Evolutionary conservation across 371 early-diverging fungal species (phyloP).

Genomic region (Syncephalastrum sp.): DNA sequence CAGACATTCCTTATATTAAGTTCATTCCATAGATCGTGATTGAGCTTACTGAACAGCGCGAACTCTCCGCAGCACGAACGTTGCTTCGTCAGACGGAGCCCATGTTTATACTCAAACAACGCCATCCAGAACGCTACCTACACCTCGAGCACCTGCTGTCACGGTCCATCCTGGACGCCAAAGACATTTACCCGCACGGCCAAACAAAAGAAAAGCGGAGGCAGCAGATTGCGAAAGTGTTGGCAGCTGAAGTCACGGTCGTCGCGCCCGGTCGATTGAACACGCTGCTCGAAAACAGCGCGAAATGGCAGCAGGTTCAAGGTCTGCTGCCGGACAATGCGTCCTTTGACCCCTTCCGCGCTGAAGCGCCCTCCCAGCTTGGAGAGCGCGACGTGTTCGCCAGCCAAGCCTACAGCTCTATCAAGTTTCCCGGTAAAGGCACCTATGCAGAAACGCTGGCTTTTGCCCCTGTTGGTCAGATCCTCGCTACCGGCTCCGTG

Average conservation of each 20-base stretch:
- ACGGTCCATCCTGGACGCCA: constrained; percentile 58
- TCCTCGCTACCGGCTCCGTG: constrained; percentile 82
- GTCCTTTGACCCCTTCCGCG: constrained; percentile 76
- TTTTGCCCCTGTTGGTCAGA: constrained; percentile 84
- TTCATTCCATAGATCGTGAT: constrained; percentile 62
- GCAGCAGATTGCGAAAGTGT: constrained; percentile 64
- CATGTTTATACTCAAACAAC: constrained; percentile 71
- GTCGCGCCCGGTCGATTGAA: constrained; percentile 77
- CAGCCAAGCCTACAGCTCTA: constrained; percentile 58
- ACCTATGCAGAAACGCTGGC: constrained; percentile 74
- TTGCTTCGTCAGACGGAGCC: constrained; percentile 87
- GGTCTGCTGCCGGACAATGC: constrained; percentile 68
- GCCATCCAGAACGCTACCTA: constrained; percentile 78
- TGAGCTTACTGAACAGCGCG: constrained; percentile 82
- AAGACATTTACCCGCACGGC: constrained; percentile 53
- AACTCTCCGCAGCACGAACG: constrained; percentile 81
- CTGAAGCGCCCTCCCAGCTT: constrained; percentile 55
- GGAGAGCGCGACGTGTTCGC: constrained; percentile 73
- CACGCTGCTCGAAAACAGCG: constrained; percentile 75
- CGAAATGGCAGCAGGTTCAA: constrained; percentile 86
- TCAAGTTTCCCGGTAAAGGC: constrained; percentile 86
- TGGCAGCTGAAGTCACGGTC: constrained; percentile 66
- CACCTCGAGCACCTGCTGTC: constrained; percentile 77
- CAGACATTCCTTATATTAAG: background rate
- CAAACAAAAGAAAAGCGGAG: constrained; percentile 68